These are phyloP conservation scores for Rhodotorula sp. DNA, from an alignment of 1,284 basidiomycete species.

Conservation along the genomic window DNA sequence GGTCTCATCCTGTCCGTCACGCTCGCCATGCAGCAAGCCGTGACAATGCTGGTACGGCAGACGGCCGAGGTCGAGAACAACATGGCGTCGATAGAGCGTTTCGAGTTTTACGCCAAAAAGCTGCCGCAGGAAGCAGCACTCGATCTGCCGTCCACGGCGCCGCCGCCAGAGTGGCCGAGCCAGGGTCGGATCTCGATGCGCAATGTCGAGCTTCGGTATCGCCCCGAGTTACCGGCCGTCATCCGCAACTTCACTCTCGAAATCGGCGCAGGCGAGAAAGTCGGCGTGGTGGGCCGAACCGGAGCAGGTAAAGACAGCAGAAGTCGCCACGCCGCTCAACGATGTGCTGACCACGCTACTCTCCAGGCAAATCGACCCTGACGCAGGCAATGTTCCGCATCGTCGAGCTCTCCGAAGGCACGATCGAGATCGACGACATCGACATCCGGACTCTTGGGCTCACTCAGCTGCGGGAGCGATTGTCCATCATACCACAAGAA, in stretches of 20 bases:
- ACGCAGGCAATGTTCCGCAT: slow-evolving; percentile 68
- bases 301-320: slow-evolving; percentile 37
- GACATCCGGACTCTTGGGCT: slow-evolving; percentile 58
- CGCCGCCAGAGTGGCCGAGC: slow-evolving; percentile 46
- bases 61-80: slow-evolving; percentile 50
- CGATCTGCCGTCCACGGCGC: slow-evolving; percentile 28
- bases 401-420: slow-evolving; percentile 63
- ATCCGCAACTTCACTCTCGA: slow-evolving; percentile 53
- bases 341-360: slow-evolving; percentile 41
- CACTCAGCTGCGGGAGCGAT: slow-evolving; percentile 58
- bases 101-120: slow-evolving; percentile 46
- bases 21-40: slow-evolving; percentile 23
- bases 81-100: slow-evolving; percentile 48
- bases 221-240: slow-evolving; percentile 54
- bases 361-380: slow-evolving; percentile 67
- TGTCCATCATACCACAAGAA: slow-evolving; percentile 73
- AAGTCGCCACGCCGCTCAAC: neutral
- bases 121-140: slow-evolving; percentile 44
- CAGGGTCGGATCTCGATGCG: slow-evolving; percentile 47
- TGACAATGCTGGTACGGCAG: slow-evolving; percentile 42
- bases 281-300: slow-evolving; percentile 55
- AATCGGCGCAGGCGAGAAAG: slow-evolving; percentile 55
- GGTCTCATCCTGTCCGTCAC: slow-evolving; percentile 24
- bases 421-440: slow-evolving; percentile 67
- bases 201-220: slow-evolving; percentile 53